Evolutionary conservation across 2,329 filamentous ascomycete species (phyloP), one percentile per base, ranked within the genome.

Genomic region (Sporothrix brunneoviolacea): DNA sequence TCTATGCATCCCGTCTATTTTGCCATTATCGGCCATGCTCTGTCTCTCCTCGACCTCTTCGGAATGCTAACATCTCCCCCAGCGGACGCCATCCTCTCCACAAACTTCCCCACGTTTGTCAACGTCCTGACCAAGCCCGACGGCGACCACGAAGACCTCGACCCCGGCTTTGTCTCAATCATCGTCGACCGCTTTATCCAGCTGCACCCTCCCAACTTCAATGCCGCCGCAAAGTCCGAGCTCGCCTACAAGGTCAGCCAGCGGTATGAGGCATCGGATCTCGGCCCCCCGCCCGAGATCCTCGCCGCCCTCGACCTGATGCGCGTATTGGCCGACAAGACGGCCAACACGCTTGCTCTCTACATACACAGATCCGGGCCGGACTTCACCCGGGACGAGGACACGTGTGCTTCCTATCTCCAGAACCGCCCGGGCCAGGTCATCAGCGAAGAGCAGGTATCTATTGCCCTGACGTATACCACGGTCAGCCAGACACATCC

Each of bases 1-100:
- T 27, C 38, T 15, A 12, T 43, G 6, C 5, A 9, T 21, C 19
- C 4, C 22, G n/a, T n/a, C n/a, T n/a, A n/a, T n/a, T n/a, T n/a
- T n/a, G n/a, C n/a, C n/a, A n/a, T n/a, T n/a, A n/a, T n/a, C n/a
- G n/a, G n/a, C n/a, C n/a, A n/a, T n/a, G n/a, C n/a, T n/a, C n/a
- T n/a, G n/a, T n/a, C n/a, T n/a, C n/a, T n/a, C n/a, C n/a, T n/a
- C n/a, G n/a, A n/a, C n/a, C n/a, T n/a, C n/a, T n/a, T n/a, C n/a
- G n/a, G n/a, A n/a, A 38, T 22, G 40, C 32, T 27, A 50, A 35
- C 24, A 24, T 27, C 22, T 19, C 8, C 12, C 19, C 10, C 57
- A 96, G 91, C 90, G 59, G 90, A 95, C 67, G 86, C 87, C n/a
- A 91, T 96, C 52, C 74, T 96, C 24, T 86, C 87, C 12, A 85